phyloP scores from a whole-genome alignment of 106 monocot species.

The Apostasia shenzhenica region DNA sequence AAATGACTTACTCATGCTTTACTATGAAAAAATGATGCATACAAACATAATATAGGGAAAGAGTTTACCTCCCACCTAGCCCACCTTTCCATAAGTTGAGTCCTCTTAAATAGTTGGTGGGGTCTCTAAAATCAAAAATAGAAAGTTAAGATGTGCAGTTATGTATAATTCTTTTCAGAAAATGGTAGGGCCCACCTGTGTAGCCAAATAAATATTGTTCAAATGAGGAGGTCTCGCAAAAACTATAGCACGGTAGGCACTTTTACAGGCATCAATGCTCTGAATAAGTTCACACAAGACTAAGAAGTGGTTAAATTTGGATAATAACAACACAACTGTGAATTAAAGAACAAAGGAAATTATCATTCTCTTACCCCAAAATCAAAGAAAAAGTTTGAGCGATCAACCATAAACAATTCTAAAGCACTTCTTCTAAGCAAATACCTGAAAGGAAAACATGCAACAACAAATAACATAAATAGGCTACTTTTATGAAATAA shows the following conservation, averaged over 20 bases:
- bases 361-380: conserved; percentile 57
- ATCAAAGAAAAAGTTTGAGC: conserved; percentile 95
- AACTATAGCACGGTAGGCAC: conserved; percentile 87
- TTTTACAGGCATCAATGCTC: conserved; percentile 80
- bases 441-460: conserved; percentile 45
- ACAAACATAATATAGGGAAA: background rate
- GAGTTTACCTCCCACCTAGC: conserved; percentile 90
- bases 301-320: background rate
- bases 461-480: background rate
- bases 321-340: background rate
- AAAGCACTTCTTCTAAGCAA: conserved; percentile 88
- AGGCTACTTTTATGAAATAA: too few relatives aligned
- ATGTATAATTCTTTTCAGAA: background rate
- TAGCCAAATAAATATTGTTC: conserved; percentile 88
- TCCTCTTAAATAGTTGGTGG: conserved; percentile 88
- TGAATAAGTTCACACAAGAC: conserved; percentile 16
- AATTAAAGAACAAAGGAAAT: background rate
- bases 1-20: background rate
- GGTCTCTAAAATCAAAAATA: conserved; percentile 48
- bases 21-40: background rate
- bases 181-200: conserved; percentile 40
- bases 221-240: conserved; percentile 75
- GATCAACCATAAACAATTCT: conserved; percentile 92
- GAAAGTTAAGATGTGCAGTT: background rate
- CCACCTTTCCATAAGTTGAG: conserved; percentile 96